phyloP scores from a whole-genome alignment of 345 rosid genomes.

The Geranium brycei region DNA sequence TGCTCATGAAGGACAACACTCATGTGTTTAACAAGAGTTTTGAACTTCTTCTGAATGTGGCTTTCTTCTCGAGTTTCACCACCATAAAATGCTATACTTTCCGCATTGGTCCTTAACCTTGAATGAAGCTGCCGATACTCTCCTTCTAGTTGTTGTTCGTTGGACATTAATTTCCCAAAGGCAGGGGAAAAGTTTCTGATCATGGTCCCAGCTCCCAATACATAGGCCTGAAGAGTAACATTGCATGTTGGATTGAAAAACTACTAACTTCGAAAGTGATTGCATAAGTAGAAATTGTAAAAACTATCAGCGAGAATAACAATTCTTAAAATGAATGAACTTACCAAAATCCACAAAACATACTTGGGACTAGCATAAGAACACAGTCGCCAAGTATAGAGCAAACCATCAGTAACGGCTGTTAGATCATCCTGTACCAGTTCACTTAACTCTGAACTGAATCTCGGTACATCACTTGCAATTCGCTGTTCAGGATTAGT shows the following conservation, averaged over 20 bases:
- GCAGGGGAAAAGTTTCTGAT: slow-evolving; percentile 90
- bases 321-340: slow-evolving; percentile 6
- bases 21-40: slow-evolving; percentile 60
- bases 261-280: background rate
- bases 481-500: slow-evolving; percentile 87
- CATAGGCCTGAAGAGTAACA: slow-evolving; percentile 55
- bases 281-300: too few relatives aligned
- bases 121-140: slow-evolving; percentile 95
- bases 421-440: slow-evolving; percentile 83
- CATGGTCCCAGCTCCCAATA: slow-evolving; percentile 72
- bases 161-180: slow-evolving; percentile 85
- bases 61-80: slow-evolving; percentile 87
- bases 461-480: slow-evolving; percentile 92
- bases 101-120: slow-evolving; percentile 93
- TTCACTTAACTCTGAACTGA: slow-evolving; percentile 93
- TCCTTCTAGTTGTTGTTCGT: slow-evolving; percentile 95
- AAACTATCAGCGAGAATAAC: background rate
- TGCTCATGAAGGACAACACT: slow-evolving; percentile 74
- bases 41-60: slow-evolving; percentile 82
- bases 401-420: slow-evolving; percentile 75
- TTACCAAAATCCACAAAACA: slow-evolving; percentile 87
- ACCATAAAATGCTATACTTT: slow-evolving; percentile 96
- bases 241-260: slow-evolving; percentile 5
- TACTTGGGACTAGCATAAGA: slow-evolving; percentile 98
- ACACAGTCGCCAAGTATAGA: slow-evolving; percentile 92